phyloP scores from a whole-genome alignment of 2,329 filamentous ascomycete genomes.

The Tolypocladium inflatum region DNA sequence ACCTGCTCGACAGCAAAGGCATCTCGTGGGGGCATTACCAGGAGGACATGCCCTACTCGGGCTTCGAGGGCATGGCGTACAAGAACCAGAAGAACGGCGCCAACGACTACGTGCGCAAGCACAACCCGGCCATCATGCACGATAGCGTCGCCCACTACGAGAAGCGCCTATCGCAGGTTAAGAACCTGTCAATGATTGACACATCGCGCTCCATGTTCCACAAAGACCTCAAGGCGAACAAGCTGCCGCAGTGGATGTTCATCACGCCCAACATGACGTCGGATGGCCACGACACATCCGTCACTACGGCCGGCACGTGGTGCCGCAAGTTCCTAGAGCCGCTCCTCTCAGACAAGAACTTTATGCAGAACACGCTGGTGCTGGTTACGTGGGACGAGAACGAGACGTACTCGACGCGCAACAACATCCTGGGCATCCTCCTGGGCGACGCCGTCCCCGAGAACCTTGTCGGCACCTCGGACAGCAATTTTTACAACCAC shows the following conservation, averaged over 20 bases:
- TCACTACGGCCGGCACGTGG: constrained; percentile 62
- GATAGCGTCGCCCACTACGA: constrained; percentile 51
- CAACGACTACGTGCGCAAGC: constrained; percentile 77
- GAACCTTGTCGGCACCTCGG: constrained; percentile 55
- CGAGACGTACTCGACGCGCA: constrained; percentile 55
- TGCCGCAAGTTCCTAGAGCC: constrained; percentile 58
- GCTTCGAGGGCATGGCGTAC: constrained; percentile 56
- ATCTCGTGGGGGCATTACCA: constrained; percentile 67
- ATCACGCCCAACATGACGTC: constrained; percentile 68
- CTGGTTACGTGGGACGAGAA: constrained; percentile 76
- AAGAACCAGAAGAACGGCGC: constrained; percentile 55
- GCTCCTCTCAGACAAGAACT: constrained; percentile 57
- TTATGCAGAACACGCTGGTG: constrained; percentile 68
- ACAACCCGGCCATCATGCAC: constrained; percentile 60
- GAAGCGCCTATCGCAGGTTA: constrained; percentile 57
- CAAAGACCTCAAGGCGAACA: constrained; percentile 51
- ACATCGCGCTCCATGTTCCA: constrained; percentile 47
- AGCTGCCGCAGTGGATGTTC: constrained; percentile 63
- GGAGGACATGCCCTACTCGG: constrained; percentile 67
- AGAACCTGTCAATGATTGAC: constrained; percentile 49
- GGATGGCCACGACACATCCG: constrained; percentile 65
- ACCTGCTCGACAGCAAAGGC: constrained; percentile 54
- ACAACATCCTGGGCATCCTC: constrained; percentile 61
- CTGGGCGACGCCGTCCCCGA: constrained; percentile 64
- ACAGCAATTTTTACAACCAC: constrained; percentile 63